A percentile compares a stretch with the other conserved stretches of the same genome.
phyloP scores from a whole-genome alignment of 176 grass and related monocot species.

The Paspalum vaginatum region DNA sequence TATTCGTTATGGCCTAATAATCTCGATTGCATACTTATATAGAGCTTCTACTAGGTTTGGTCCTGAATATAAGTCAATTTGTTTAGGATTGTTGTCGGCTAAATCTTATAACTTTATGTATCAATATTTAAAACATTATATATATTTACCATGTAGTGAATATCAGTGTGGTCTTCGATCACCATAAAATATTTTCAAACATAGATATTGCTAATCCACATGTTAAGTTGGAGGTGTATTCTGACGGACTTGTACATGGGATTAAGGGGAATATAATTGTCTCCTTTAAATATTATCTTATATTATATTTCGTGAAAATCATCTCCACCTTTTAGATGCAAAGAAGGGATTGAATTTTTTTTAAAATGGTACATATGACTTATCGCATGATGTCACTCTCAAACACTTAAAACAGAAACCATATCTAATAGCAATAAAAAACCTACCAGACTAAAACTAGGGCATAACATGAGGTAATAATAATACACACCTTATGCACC shows the following conservation, averaged over 20 bases:
- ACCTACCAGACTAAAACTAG: no score
- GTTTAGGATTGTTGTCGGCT: no score
- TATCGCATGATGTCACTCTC: neutral
- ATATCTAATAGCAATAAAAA: no score
- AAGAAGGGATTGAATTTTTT: no score
- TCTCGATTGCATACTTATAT: neutral
- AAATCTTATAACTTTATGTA: neutral
- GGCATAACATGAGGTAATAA: neutral
- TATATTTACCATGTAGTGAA: no score
- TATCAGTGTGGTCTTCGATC: neutral
- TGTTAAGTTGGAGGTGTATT: neutral
- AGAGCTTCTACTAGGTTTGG: neutral
- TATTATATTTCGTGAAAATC: no score
- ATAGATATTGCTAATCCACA: neutral
- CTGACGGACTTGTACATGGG: no score
- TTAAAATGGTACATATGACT: neutral
- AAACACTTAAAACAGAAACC: neutral
- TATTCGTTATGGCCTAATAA: neutral
- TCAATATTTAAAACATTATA: neutral
- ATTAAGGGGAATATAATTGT: no score
- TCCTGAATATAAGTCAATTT: no score
- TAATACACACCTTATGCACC: slow-evolving; percentile 23
- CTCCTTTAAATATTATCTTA: no score
- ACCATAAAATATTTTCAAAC: no score
- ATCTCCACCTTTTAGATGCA: no score